Percentiles rank a stretch among this genome's conserved stretches.
Conservation (phyloP, 371 early-diverging fungal species). For the Mortierella sp. region DNA sequence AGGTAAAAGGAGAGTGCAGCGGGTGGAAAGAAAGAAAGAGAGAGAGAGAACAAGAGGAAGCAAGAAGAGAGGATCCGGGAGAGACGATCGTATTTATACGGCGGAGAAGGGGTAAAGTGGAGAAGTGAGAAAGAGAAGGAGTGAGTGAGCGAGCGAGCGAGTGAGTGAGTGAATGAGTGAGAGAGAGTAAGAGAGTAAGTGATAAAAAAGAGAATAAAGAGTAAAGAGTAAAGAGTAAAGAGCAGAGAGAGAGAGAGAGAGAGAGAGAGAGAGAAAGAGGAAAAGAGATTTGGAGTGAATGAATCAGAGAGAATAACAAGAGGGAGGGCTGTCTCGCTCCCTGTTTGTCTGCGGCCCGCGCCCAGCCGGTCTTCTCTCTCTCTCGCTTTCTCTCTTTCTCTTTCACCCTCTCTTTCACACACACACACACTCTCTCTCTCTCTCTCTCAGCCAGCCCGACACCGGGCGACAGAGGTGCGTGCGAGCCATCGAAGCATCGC, state of each 20-base stretch:
- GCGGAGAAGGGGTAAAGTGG: no score
- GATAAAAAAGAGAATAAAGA: not conserved
- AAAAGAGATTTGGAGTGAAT: no score
- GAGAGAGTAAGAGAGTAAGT: not conserved
- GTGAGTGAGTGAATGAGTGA: not conserved
- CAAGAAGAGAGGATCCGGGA: no score
- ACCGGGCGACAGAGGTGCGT: not conserved
- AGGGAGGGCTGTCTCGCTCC: slow-evolving; percentile 1
- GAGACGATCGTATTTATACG: no score
- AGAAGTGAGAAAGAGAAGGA: no score
- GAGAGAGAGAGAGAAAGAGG: not conserved
- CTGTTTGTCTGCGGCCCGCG: no score
- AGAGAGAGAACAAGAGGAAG: no score
- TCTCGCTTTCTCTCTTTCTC: not conserved
- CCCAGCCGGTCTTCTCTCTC: not conserved
- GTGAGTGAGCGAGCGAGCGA: not conserved
- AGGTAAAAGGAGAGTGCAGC: not conserved
- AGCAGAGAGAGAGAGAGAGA: not conserved
- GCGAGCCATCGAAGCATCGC: no score
- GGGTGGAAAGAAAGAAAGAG: no score
- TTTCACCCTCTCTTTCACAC: no score
- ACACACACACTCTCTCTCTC: not conserved
- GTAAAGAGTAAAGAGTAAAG: not conserved
- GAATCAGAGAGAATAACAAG: not conserved
- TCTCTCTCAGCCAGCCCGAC: not conserved